Base-by-base conservation (phyloP, 495 filamentous ascomycete species). In the Penicillium silybi region DNA sequence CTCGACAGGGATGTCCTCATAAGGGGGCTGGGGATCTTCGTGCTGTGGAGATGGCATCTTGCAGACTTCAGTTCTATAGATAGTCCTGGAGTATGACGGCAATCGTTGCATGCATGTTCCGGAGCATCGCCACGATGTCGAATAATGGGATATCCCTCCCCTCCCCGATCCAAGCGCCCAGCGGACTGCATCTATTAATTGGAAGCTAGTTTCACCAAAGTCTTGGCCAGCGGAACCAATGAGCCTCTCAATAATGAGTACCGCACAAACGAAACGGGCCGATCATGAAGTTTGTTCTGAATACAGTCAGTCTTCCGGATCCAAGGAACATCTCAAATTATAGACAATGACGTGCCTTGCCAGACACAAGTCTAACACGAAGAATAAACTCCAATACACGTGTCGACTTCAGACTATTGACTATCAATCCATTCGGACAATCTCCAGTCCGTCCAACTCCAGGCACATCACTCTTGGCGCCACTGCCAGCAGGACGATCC, bases 401-500 rank as follows among this genome's bases (percentile, higher is more conserved):
- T 40, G 35, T 40, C 34, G 35, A 10, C 35, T 46, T 48, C 9
- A 32, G 11, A 15, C 11, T 32, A 32, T 32, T 13, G 29, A 32
- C 10, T 13, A 13, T 32, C 9, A 47, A 48, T 44, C 18, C 41
- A 44, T 47, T 34, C 49, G 27, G n/a, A 23, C 44, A 58, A 47
- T 13, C 3, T 13, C 13, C 29, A 32, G 13, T 11, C 11, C 29
- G 29, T 13, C 11, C 11, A 2, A 15, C 11, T 10, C 29, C 1
- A 15, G 29, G 29, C 29, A 13, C 29, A 32, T 48, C 52, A 43
- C 15, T 53, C 61, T 63, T 61, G 61, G 61, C 61, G 37, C 43
- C 45, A 50, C 40, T 40, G 25, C 19, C 37, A 9, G 29, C 26
- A 41, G 6, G 53, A 41, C 34, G 16, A 55, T 55, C 53, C 48